These are phyloP conservation scores for Eudorina sp. DNA, from an alignment of 139 green algal genomes.

Conservation along the genomic window DNA sequence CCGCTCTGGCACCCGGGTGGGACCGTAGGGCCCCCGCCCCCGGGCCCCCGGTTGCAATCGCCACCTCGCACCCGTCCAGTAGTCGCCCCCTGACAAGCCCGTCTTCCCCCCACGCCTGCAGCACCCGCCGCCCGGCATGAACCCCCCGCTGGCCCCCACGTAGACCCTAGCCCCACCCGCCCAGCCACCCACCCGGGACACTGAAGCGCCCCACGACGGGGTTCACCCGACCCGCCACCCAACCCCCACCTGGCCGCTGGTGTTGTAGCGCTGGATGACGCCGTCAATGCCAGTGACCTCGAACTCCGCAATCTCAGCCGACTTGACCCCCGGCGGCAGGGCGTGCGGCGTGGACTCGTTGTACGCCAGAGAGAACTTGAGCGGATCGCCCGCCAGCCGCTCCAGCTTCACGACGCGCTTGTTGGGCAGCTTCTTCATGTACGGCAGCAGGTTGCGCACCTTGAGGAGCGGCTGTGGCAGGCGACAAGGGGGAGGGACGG, in stretches of 20 bases:
- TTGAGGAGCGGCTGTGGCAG: background rate
- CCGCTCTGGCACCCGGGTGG: too few relatives aligned
- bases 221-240: too few relatives aligned
- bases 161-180: too few relatives aligned
- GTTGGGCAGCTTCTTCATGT: constrained; percentile 83
- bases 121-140: too few relatives aligned
- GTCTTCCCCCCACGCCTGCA: too few relatives aligned
- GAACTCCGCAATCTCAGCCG: constrained; percentile 51
- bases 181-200: too few relatives aligned
- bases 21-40: too few relatives aligned
- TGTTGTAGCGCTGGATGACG: constrained; percentile 67
- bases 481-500: background rate
- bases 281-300: constrained; percentile 58
- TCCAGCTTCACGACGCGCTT: constrained; percentile 70
- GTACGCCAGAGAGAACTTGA: constrained; percentile 76
- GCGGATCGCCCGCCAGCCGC: constrained; percentile 69
- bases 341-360: constrained; percentile 64
- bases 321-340: constrained; percentile 66
- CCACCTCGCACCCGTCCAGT: too few relatives aligned
- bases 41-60: too few relatives aligned
- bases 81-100: too few relatives aligned
- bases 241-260: constrained; percentile 59
- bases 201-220: too few relatives aligned
- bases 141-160: too few relatives aligned
- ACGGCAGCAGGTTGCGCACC: constrained; percentile 69